Percentiles rank a stretch among this genome's conserved stretches.
Evolutionary conservation across 176 grass and related monocot genomes (phyloP).

Genomic region (Bonia amplexicaulis): DNA sequence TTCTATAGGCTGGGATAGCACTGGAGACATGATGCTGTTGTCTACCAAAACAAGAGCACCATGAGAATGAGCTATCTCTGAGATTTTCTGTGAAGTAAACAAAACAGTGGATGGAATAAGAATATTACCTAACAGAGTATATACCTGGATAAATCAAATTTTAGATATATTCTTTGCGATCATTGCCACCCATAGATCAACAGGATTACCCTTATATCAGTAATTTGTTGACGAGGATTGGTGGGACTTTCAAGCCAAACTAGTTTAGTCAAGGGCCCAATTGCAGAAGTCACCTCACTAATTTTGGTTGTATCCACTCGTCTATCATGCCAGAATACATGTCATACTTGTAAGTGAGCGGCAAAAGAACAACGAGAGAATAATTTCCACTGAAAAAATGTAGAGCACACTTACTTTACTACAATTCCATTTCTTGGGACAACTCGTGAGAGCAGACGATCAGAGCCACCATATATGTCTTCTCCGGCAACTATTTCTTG

Average conservation of each 20-base stretch:
- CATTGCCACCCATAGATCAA: background rate
- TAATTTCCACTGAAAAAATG: slow-evolving; percentile 10
- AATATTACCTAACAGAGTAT: background rate
- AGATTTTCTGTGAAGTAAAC: slow-evolving; percentile 63
- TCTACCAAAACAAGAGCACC: slow-evolving; percentile 88
- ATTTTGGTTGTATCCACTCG: slow-evolving; percentile 77
- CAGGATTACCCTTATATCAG: slow-evolving; percentile 69
- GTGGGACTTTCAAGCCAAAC: slow-evolving; percentile 99
- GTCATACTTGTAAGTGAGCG: slow-evolving; percentile 25
- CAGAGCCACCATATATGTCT: slow-evolving; percentile 97
- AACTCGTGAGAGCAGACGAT: slow-evolving; percentile 86
- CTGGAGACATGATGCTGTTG: slow-evolving; percentile 98
- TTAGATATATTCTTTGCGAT: background rate
- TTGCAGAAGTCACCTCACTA: slow-evolving; percentile 54
- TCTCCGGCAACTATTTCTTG: slow-evolving; percentile 95
- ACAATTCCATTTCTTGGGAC: slow-evolving; percentile 74
- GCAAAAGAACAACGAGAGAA: background rate
- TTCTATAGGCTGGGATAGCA: slow-evolving; percentile 79
- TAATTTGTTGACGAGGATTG: slow-evolving; percentile 92
- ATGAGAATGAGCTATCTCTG: slow-evolving; percentile 79
- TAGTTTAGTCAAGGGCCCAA: slow-evolving; percentile 63
- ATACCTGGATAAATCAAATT: background rate
- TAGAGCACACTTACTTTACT: slow-evolving; percentile 82
- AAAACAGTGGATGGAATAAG: slow-evolving; percentile 12
- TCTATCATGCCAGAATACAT: slow-evolving; percentile 43